A percentile compares a stretch with the other conserved stretches of the same genome.
These are phyloP conservation scores for Wickerhamiella bombiphila DNA, from an alignment of 805 yeast genomes.

Conservation along the genomic window DNA sequence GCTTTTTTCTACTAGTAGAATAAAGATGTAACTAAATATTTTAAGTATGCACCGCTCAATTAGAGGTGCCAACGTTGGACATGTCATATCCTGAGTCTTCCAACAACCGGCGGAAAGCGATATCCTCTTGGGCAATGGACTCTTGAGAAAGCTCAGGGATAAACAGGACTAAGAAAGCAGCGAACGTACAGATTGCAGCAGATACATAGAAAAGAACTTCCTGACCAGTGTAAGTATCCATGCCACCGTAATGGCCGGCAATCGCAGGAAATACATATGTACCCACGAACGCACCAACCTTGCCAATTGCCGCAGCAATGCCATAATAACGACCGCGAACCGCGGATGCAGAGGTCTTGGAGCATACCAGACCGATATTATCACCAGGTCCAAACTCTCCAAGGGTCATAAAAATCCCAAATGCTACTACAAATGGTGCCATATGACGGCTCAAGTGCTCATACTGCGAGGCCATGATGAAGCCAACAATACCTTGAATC, in stretches of 20 bases:
- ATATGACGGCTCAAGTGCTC: slow-evolving; percentile 40
- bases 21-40: no score
- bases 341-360: slow-evolving; percentile 75
- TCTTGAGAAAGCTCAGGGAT: slow-evolving; percentile 76
- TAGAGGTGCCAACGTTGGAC: neutral
- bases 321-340: slow-evolving; percentile 86
- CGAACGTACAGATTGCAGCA: slow-evolving; percentile 56
- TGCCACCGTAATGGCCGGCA: slow-evolving; percentile 42
- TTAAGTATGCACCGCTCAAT: no score
- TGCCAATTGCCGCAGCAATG: slow-evolving; percentile 82
- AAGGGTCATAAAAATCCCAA: slow-evolving; percentile 71
- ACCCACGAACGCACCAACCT: slow-evolving; percentile 86
- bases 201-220: slow-evolving; percentile 75
- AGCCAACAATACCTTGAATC: slow-evolving; percentile 67
- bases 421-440: slow-evolving; percentile 71
- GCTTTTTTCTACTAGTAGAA: no score
- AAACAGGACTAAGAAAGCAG: slow-evolving; percentile 55
- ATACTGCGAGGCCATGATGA: slow-evolving; percentile 64
- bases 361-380: slow-evolving; percentile 74
- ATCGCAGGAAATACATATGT: slow-evolving; percentile 78
- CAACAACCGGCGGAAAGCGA: slow-evolving; percentile 33
- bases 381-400: slow-evolving; percentile 96
- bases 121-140: slow-evolving; percentile 67
- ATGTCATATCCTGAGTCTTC: neutral
- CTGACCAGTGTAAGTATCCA: slow-evolving; percentile 36